These are phyloP conservation scores for Pisolithus thermaeus DNA, from an alignment of 1,284 basidiomycete species.

Conservation along the genomic window DNA sequence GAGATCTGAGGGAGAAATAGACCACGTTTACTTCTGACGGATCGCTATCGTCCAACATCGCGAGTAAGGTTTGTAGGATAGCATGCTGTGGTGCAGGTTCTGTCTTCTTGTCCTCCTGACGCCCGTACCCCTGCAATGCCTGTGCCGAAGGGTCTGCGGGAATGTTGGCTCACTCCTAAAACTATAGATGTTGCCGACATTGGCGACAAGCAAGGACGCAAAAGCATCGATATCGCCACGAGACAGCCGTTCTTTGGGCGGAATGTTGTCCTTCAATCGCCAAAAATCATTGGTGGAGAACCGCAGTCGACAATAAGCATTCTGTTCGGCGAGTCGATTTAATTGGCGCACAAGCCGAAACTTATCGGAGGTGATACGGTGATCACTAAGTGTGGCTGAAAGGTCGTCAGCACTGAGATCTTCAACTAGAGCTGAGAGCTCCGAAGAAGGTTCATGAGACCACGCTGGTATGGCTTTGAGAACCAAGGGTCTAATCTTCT, in stretches of 20 bases:
- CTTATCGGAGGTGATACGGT: slow-evolving; percentile 58
- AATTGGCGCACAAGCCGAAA: slow-evolving; percentile 69
- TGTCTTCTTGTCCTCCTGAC: slow-evolving; percentile 14
- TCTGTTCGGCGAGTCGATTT: slow-evolving; percentile 37
- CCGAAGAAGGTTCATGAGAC: slow-evolving; percentile 53
- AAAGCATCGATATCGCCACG: slow-evolving; percentile 71
- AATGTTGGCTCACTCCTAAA: slow-evolving; percentile 47
- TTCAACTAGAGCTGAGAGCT: slow-evolving; percentile 39
- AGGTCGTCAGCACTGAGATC: slow-evolving; percentile 42
- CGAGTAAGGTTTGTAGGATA: slow-evolving; percentile 49
- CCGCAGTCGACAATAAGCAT: slow-evolving; percentile 33
- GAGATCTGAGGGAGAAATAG: slow-evolving; percentile 57
- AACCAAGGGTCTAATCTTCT: slow-evolving; percentile 39
- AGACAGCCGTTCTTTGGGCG: slow-evolving; percentile 42
- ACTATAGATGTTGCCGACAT: slow-evolving; percentile 53
- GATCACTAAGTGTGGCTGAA: slow-evolving; percentile 49
- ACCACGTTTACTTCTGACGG: slow-evolving; percentile 48
- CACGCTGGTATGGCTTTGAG: slow-evolving; percentile 61
- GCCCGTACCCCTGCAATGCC: slow-evolving; percentile 32
- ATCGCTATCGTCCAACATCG: slow-evolving; percentile 51
- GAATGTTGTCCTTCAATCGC: slow-evolving; percentile 74
- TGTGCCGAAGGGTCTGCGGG: slow-evolving; percentile 34
- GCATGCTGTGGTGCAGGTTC: slow-evolving; percentile 37
- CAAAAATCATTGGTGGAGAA: slow-evolving; percentile 71
- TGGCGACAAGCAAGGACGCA: slow-evolving; percentile 59